Evolutionary conservation across 1,284 basidiomycete genomes (phyloP).

Genomic region (Megacollybia platyphylla): DNA sequence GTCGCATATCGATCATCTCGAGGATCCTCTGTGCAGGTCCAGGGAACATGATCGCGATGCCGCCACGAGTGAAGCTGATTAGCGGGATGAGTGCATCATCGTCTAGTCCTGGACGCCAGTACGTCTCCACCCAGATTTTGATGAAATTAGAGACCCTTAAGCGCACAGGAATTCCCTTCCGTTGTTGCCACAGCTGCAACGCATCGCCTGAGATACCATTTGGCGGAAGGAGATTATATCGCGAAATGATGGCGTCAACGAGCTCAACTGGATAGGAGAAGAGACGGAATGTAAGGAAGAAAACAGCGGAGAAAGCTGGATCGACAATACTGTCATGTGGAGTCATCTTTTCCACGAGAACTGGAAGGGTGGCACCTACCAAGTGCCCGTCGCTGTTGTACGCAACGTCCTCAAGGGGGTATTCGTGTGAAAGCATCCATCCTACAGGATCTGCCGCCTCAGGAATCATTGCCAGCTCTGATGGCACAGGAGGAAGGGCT

Average conservation of each 20-base stretch:
- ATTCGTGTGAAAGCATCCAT: constrained; percentile 59
- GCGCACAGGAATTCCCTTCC: constrained; percentile 81
- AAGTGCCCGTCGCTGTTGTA: constrained; percentile 86
- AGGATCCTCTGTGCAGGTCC: constrained; percentile 61
- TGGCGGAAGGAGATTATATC: constrained; percentile 71
- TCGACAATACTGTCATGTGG: constrained; percentile 87
- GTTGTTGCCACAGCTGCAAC: constrained; percentile 66
- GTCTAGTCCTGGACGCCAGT: constrained; percentile 73
- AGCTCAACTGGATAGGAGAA: constrained; percentile 77
- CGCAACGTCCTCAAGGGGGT: constrained; percentile 71
- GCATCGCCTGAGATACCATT: constrained; percentile 49
- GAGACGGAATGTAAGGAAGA: constrained; percentile 94
- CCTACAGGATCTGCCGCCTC: constrained; percentile 28
- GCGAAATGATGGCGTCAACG: constrained; percentile 61
- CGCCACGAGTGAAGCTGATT: constrained; percentile 51
- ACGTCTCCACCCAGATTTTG: constrained; percentile 85
- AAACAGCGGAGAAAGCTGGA: constrained; percentile 73
- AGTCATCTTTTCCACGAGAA: constrained; percentile 93
- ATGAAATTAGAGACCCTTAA: constrained; percentile 86
- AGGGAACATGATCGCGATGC: constrained; percentile 51
- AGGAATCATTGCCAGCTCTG: constrained; percentile 16
- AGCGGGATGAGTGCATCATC: constrained; percentile 47
- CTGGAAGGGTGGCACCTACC: constrained; percentile 82
- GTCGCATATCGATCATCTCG: constrained; percentile 51
- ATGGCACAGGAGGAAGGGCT: constrained; percentile 32